These are phyloP conservation scores for Calonectria leucothoes DNA, from an alignment of 2,329 filamentous ascomycete species.

Conservation along the genomic window DNA sequence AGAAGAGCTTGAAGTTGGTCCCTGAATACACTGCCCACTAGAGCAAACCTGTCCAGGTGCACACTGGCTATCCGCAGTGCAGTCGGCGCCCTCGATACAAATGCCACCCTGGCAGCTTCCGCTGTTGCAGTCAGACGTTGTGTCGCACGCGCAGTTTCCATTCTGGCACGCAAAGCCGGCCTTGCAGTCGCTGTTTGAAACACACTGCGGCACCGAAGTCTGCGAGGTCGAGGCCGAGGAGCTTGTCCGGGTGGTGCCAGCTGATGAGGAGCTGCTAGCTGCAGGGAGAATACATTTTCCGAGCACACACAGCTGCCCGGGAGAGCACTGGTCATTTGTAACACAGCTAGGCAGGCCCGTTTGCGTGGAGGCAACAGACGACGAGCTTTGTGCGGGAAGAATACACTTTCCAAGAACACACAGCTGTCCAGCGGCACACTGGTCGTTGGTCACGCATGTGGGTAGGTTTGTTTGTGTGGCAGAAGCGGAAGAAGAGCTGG, in stretches of 20 bases:
- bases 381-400: not conserved
- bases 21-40: not conserved
- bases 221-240: not conserved
- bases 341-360: not conserved
- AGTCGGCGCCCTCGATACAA: not conserved
- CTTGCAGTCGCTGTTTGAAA: not conserved
- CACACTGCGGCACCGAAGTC: not conserved
- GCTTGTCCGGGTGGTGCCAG: not conserved
- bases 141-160: not conserved
- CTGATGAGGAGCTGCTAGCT: not conserved
- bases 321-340: not conserved
- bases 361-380: not conserved
- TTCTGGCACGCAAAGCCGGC: not conserved
- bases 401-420: not conserved
- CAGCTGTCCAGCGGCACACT: not conserved
- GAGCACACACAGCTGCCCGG: not conserved
- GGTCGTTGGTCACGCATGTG: not conserved
- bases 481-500: not conserved
- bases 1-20: not conserved
- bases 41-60: not conserved
- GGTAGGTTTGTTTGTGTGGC: not conserved
- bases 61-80: not conserved
- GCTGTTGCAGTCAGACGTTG: not conserved
- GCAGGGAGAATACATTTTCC: not conserved
- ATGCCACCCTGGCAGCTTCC: not conserved